Percentiles rank a stretch among this genome's conserved stretches.
Evolutionary conservation across 768 basidiomycete genomes (phyloP).

Genomic region (Suillus americanus): DNA sequence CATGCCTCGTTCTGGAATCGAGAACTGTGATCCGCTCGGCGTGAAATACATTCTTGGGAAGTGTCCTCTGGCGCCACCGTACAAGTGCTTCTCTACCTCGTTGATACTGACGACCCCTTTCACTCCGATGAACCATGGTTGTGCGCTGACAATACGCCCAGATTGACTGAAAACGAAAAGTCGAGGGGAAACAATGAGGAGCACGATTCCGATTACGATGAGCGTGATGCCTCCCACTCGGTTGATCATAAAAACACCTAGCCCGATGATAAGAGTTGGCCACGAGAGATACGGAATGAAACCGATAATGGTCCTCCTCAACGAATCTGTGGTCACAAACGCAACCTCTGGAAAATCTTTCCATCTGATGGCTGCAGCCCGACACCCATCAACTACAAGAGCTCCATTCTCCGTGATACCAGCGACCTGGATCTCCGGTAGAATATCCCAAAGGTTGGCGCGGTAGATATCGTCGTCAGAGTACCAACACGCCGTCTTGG

Average conservation of each 20-base stretch:
- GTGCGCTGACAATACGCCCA: constrained; percentile 15
- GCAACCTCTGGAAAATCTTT: constrained; percentile 19
- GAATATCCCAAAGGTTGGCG: constrained; percentile 19
- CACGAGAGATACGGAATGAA: constrained; percentile 13
- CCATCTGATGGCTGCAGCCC: constrained; percentile 19
- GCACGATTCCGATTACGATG: not conserved
- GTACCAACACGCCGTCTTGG: constrained; percentile 15
- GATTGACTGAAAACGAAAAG: constrained; percentile 15
- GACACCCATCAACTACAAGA: constrained; percentile 20
- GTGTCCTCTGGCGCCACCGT: constrained; percentile 12
- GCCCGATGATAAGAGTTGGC: constrained; percentile 9
- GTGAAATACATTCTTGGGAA: constrained; percentile 13
- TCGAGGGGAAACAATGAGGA: constrained; percentile 8
- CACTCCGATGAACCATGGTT: constrained; percentile 23
- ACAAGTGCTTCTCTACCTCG: constrained; percentile 12
- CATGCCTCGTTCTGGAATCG: not conserved
- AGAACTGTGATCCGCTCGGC: constrained; percentile 17
- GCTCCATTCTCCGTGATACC: constrained; percentile 18
- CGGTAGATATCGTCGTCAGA: constrained; percentile 17
- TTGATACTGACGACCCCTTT: constrained; percentile 17
- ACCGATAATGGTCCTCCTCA: constrained; percentile 9
- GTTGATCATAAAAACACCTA: not conserved
- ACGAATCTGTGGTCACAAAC: constrained; percentile 10
- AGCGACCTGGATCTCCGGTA: constrained; percentile 19
- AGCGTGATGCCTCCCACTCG: constrained; percentile 1